phyloP scores from a whole-genome alignment of 306 rosid genomes.

The Sicyos edulis region DNA sequence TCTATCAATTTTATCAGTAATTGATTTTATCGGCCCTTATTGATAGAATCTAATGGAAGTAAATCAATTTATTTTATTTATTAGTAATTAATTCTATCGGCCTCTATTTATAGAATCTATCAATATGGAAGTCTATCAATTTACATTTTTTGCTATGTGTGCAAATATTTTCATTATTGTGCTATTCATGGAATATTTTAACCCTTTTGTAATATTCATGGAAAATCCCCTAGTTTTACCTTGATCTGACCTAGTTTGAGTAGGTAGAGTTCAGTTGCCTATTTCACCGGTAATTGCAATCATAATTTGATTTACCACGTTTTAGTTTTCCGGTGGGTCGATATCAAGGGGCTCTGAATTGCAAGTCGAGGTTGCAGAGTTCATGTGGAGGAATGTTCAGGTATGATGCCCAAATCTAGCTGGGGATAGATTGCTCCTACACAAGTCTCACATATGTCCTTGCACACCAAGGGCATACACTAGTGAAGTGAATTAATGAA shows the following conservation, averaged over 20 bases:
- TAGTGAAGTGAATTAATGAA: conserved; percentile 19
- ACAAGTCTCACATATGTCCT: conserved; percentile 11
- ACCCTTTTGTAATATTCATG: too few relatives aligned
- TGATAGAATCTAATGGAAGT: too few relatives aligned
- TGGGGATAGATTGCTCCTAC: background rate
- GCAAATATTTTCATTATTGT: too few relatives aligned
- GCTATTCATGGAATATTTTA: too few relatives aligned
- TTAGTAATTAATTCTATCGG: too few relatives aligned
- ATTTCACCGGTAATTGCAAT: background rate
- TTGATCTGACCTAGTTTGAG: background rate
- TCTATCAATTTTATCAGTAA: too few relatives aligned
- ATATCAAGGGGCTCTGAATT: conserved; percentile 76
- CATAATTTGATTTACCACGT: background rate
- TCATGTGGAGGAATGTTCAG: conserved; percentile 87
- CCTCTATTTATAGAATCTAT: too few relatives aligned
- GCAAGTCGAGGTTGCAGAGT: conserved; percentile 87
- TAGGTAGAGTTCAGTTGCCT: conserved; percentile 6
- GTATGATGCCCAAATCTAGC: conserved; percentile 25
- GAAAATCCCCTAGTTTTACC: too few relatives aligned
- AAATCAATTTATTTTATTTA: too few relatives aligned
- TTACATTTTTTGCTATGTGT: too few relatives aligned
- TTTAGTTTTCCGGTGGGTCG: conserved; percentile 80
- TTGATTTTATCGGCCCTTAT: too few relatives aligned
- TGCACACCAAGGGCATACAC: background rate
- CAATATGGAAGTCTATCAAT: too few relatives aligned